Conservation (phyloP, 2,329 filamentous ascomycete genomes). For the Ilyonectria sp. region DNA sequence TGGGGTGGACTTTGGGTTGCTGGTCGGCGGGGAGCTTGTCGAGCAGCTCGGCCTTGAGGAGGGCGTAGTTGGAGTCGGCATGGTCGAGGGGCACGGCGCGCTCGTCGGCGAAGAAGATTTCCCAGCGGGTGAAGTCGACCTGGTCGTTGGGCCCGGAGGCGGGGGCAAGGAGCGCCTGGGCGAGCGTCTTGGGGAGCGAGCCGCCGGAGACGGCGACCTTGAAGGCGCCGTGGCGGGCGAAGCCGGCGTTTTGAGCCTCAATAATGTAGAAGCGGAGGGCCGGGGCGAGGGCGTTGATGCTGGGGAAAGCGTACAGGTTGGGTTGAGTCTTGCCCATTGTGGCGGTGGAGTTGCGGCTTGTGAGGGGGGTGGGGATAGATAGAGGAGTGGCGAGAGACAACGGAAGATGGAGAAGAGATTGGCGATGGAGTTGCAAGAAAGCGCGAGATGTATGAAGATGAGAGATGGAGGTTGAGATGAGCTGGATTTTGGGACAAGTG, state of each 20-base stretch:
- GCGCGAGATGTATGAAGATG: constrained; percentile 4
- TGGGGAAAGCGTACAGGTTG: constrained; percentile 86
- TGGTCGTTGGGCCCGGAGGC: constrained; percentile 69
- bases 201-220: constrained; percentile 95
- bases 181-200: constrained; percentile 90
- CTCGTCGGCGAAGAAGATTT: constrained; percentile 99
- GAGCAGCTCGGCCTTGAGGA: constrained; percentile 89
- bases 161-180: constrained; percentile 81
- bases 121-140: constrained; percentile 88
- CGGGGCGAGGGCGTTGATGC: constrained; percentile 78
- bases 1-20: constrained; percentile 82
- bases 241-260: constrained; percentile 83
- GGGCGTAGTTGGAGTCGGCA: constrained; percentile 92
- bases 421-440: constrained; percentile 6
- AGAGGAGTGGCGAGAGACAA: constrained; percentile 4
- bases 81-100: constrained; percentile 93
- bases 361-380: constrained; percentile 13
- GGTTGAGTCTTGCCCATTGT: constrained; percentile 70
- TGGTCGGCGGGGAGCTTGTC: constrained; percentile 84
- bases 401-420: background rate
- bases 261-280: constrained; percentile 88
- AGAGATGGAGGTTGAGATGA: constrained; percentile 9
- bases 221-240: constrained; percentile 87
- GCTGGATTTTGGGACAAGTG: constrained; percentile 18
- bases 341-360: constrained; percentile 43